Evolutionary conservation across 352 stramenopile species (phyloP), one percentile per base, ranked within the genome.

Genomic region (Globisporangium ultimum): DNA sequence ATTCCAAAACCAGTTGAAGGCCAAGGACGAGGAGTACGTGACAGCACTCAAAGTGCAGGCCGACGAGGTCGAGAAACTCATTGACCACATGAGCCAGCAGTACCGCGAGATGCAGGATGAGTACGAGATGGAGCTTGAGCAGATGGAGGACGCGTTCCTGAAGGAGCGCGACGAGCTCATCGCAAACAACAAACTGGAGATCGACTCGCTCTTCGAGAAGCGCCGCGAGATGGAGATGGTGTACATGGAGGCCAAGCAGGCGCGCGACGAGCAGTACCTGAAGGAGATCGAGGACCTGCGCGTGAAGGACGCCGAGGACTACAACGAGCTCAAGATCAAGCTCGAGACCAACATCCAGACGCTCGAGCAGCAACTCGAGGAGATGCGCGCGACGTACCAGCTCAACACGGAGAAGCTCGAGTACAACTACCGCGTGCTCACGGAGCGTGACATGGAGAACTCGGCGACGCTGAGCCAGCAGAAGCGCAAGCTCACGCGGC

Each of bases 331-430:
- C 61, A 98, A 98, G 65, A 98, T 98, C 59, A 98, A 98, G 66
- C 84, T 98, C 47, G 94, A 98, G 68, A 98, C 88, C 9, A 97
- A 98, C 57, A 97, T 98, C 63, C 93, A 98, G 67, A 97, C 91
- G 21, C 84, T 98, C 0, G 92, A 98, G 73, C 91, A 98, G 72
- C 93, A 98, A 68, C 83, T 98, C 21, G 92, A 98, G 67, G 91
- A 98, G 49, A 98, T 98, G 89, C 82, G 91, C 18, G 89, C 93
- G 1, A 98, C 91, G 28, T 98, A 98, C 66, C 89, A 97, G 63
- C 86, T 98, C 58, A 98, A 98, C 63, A 98, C 92, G 10, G 94
- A 98, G 60, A 98, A 98, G 64, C 83, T 98, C 51, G 94, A 98
- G 72, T 98, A 98, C 74, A 98, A 98, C 63, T 98, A 97, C 71